Percentiles rank a stretch among this genome's conserved stretches.
Evolutionary conservation across 306 rosid species (phyloP).

Genomic region (Cicer yamashitae): DNA sequence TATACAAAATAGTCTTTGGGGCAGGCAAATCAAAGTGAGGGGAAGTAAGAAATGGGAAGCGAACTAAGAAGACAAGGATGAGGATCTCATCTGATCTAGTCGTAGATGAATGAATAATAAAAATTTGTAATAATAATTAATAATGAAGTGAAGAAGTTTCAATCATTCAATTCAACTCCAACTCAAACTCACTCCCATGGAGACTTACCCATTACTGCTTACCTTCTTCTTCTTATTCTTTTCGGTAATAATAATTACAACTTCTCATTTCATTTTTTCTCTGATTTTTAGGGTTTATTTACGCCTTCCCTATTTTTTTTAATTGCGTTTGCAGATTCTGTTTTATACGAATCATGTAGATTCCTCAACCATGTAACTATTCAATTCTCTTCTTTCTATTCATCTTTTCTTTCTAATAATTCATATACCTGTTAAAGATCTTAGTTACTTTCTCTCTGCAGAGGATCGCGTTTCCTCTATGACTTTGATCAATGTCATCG

Average conservation of each 20-base stretch:
- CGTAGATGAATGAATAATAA: too few species aligned
- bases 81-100: too few species aligned
- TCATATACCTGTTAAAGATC: background rate
- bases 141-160: too few species aligned
- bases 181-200: conserved; percentile 1
- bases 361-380: conserved; percentile 54
- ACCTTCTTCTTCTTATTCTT: background rate
- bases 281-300: conserved; percentile 18
- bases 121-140: too few species aligned
- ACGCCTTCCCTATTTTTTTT: background rate
- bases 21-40: too few species aligned
- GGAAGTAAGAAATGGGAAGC: too few species aligned
- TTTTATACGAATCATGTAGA: conserved; percentile 29
- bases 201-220: background rate
- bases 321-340: conserved; percentile 53
- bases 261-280: background rate
- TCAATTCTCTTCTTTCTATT: conserved; percentile 23
- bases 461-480: conserved; percentile 40
- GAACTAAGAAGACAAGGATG: too few species aligned
- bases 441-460: conserved; percentile 25
- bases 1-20: too few species aligned
- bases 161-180: background rate
- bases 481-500: conserved; percentile 61
- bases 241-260: background rate
- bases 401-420: background rate